Evolutionary conservation across 2,329 filamentous ascomycete genomes (phyloP), one percentile per base, ranked within the genome.

Genomic region (Chalara sp.): DNA sequence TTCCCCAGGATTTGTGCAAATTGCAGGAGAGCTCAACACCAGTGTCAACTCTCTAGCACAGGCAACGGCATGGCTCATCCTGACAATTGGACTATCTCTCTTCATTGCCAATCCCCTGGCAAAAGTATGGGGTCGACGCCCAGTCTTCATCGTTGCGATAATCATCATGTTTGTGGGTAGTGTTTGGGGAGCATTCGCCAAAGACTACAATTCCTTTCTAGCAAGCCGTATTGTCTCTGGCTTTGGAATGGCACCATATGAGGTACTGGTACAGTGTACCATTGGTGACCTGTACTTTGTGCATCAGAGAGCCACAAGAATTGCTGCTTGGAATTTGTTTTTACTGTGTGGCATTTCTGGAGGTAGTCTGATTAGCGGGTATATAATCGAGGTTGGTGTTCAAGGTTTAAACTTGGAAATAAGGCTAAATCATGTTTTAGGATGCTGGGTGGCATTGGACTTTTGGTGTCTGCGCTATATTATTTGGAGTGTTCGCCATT

Each of bases 51-150:
- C 64, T 1, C 65, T 77, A 5, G 68, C 70, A 0, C 70, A 76
- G 56, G 63, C 70, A 5, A 75, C 73, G 0, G 72, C 73, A 1
- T 76, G 73, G 73, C 61, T 75, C 5, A 73, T 76, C 35, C 66
- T 78, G 11, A 66, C 68, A 33, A 68, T 78, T 21, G 75, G 74
- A 5, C 58, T 75, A 1, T 70, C 70, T 1, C 68, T 77, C 39
- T 74, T 79, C 57, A 65, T 79, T 46, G 70, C 73, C 53, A 76
- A 76, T 56, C 75, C 76, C 0, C 63, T 78, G 5, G 75, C 75
- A 2, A 73, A 76, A 47, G 74, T 76, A 49, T 66, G 72, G 50
- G 76, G 76, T 11, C 69, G 72, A 21, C 68, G 76, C 2, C 73
- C 76, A 1, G 69, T 79, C 4, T 79, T 76, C 59, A 62, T 78